phyloP scores from a whole-genome alignment of 129 eudicot genomes.

The Helichrysum umbraculigerum region DNA sequence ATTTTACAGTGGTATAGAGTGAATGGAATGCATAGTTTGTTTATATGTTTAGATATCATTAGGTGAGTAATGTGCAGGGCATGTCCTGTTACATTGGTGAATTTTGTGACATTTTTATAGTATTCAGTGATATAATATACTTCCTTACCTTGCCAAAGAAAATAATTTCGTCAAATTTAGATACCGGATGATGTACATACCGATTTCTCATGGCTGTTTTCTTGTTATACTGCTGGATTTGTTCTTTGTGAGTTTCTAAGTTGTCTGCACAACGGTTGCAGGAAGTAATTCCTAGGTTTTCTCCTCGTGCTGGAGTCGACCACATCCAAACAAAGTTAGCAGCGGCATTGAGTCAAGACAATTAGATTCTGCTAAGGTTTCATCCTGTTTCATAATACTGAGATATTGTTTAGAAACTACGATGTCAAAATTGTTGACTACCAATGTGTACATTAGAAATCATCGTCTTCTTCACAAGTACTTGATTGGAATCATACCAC shows the following conservation, averaged over 20 bases:
- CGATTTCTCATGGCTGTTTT: background rate
- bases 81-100: no score
- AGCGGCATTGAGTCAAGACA: conserved; percentile 50
- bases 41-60: no score
- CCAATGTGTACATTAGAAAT: conserved; percentile 21
- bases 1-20: no score
- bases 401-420: background rate
- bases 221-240: background rate
- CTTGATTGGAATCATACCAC: conserved; percentile 3
- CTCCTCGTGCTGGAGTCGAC: conserved; percentile 87
- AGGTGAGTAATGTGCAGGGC: no score
- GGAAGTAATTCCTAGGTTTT: conserved; percentile 85
- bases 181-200: background rate
- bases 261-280: conserved; percentile 35
- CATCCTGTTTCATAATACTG: conserved; percentile 9
- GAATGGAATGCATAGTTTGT: no score
- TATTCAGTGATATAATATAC: no score
- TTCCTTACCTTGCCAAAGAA: no score
- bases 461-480: conserved; percentile 3
- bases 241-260: background rate
- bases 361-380: conserved; percentile 3
- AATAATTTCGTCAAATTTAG: no score
- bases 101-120: no score
- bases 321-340: conserved; percentile 72
- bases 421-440: background rate